phyloP scores from a whole-genome alignment of 2,329 filamentous ascomycete genomes.

The Escovopsis weberi region DNA sequence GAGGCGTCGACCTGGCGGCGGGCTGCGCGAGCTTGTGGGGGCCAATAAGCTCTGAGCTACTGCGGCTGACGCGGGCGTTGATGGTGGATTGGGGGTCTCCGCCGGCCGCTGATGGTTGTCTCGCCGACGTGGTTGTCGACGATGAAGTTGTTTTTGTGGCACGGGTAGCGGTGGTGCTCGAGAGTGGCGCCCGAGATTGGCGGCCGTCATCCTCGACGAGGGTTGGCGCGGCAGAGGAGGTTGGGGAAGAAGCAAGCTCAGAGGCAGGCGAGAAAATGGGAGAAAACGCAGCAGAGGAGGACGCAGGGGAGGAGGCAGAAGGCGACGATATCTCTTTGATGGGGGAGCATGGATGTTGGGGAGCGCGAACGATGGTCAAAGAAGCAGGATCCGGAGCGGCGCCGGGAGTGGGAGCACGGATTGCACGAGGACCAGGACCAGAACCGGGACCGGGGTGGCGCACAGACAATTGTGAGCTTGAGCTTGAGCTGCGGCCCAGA shows the following conservation, averaged over 20 bases:
- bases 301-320: neutral
- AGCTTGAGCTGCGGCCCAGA: too few species aligned
- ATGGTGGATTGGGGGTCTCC: constrained; percentile 11
- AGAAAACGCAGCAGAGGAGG: neutral
- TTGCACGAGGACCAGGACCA: too few species aligned
- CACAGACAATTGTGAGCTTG: too few species aligned
- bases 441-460: too few species aligned
- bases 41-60: constrained; percentile 30
- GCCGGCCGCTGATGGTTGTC: constrained; percentile 4
- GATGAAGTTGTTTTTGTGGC: too few species aligned
- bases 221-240: constrained; percentile 2
- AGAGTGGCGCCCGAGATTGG: neutral
- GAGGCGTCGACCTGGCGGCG: constrained; percentile 15
- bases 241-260: too few species aligned
- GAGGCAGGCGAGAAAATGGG: neutral
- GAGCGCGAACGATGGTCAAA: neutral
- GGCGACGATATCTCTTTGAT: neutral
- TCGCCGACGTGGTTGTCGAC: too few species aligned
- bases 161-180: too few species aligned
- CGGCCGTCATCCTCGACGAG: constrained; percentile 8
- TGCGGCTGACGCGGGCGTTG: constrained; percentile 25
- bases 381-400: neutral
- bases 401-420: neutral
- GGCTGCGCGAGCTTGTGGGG: constrained; percentile 31
- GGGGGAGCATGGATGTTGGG: neutral